Evolutionary conservation across 441 rosid species (phyloP), one percentile per base, ranked within the genome.

Genomic region (Populus hybrid): DNA sequence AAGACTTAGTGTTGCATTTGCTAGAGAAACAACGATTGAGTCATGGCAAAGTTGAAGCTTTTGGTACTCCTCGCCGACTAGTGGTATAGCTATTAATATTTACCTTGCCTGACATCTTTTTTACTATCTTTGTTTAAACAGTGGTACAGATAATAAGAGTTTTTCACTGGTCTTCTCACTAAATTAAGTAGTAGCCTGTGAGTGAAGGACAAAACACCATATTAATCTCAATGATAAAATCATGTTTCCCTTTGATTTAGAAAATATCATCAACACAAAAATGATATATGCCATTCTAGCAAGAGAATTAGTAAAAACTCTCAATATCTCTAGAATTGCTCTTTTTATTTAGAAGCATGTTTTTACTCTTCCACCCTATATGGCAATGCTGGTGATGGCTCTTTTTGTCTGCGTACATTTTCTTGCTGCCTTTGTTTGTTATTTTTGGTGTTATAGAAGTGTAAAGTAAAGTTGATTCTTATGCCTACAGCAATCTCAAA

Each of bases 41-140:
- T 81, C 96, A 91, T 77, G 91, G 96, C 63, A 84, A 84, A 78
- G 89, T 94, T 72, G 88, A 90, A 83, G 92, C 91, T 65, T 92
- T 86, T 88, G 97, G 93, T 76, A 94, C 99, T 77, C 98, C 99
- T 80, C 95, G 99, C 78, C 89, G 98, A 86, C 84, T 94, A 83
- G 97, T 96, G 98, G 99, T 96, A 93, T 57, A 61, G 42, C 75
- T 78, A 67, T 72, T 24, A 65, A 68, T 79, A 46, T 81, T 72
- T 78, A 71, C 75, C 63, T 38, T 61, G 46, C 65, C 66, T 80
- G 77, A 70, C 30, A 74, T 10, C 46, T 23, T 70, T 73, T 79
- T 73, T 73, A 75, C 26, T 42, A 57, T 34, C 64, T 75, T 21
- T 76, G 67, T 67, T 67, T 46, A 46, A 46, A 46, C 57, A 46